Evolutionary conservation across 257 asterid species (phyloP).

Genomic region (Solanum tarapatanum): DNA sequence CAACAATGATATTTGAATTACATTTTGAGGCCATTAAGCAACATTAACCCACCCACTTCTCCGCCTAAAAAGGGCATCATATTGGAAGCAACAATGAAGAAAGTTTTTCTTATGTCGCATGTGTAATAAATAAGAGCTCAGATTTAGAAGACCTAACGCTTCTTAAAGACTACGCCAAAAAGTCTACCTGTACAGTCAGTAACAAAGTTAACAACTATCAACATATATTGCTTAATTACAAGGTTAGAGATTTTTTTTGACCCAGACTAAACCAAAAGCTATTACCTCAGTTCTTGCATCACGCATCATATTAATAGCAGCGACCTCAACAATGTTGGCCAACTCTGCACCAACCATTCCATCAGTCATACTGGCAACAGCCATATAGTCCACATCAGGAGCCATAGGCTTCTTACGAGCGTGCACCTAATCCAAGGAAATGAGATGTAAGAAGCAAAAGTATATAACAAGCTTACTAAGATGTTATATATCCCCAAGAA

Average conservation of each 20-base stretch:
- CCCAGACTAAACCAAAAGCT: slow-evolving; percentile 1
- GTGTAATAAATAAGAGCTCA: neutral
- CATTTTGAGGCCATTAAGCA: neutral
- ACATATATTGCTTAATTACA: neutral
- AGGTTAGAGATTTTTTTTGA: neutral
- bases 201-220: neutral
- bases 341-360: slow-evolving; percentile 99
- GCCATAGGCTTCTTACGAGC: slow-evolving; percentile 94
- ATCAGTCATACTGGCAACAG: slow-evolving; percentile 78
- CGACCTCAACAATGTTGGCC: slow-evolving; percentile 90
- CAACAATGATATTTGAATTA: neutral
- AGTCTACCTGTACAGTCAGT: neutral
- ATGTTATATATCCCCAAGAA: neutral
- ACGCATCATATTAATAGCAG: slow-evolving; percentile 93
- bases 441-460: neutral
- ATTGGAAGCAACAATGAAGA: neutral
- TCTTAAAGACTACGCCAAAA: neutral
- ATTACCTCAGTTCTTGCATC: slow-evolving; percentile 85
- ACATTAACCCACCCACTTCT: neutral
- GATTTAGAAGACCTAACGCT: neutral
- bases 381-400: slow-evolving; percentile 75
- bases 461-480: neutral
- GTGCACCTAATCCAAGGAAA: slow-evolving; percentile 54
- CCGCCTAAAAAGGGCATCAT: neutral
- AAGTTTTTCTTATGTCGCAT: neutral